Evolutionary conservation across 2,329 filamentous ascomycete genomes (phyloP).

Genomic region (Pseudogymnoascus sp.): DNA sequence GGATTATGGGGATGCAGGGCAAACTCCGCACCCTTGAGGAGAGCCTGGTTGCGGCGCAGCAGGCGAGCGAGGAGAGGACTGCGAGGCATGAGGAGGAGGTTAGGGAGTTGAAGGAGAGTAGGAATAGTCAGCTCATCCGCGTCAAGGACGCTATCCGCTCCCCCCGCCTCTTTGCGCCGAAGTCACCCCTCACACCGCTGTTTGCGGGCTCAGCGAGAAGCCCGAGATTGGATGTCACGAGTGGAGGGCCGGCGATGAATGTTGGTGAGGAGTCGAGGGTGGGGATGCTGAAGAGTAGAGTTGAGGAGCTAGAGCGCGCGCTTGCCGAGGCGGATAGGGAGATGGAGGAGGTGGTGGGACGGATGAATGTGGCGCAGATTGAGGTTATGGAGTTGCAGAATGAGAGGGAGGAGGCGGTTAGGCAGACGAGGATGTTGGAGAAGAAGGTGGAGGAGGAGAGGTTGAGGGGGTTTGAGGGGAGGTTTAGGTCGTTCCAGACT

Average conservation of each 20-base stretch:
- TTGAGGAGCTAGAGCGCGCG: slow-evolving; percentile 78
- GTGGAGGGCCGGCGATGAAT: slow-evolving; percentile 48
- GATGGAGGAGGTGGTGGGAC: slow-evolving; percentile 74
- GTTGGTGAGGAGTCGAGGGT: slow-evolving; percentile 67
- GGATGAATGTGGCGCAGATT: slow-evolving; percentile 77
- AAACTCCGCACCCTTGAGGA: slow-evolving; percentile 79
- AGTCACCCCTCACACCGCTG: slow-evolving; percentile 54
- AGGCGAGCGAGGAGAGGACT: slow-evolving; percentile 77
- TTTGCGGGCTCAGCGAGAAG: slow-evolving; percentile 44
- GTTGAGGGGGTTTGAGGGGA: slow-evolving; percentile 23
- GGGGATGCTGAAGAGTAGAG: slow-evolving; percentile 65
- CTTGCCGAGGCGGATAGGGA: slow-evolving; percentile 66
- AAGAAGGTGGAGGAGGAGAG: slow-evolving; percentile 46
- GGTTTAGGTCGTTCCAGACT: slow-evolving; percentile 19
- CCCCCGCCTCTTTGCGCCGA: slow-evolving; percentile 46
- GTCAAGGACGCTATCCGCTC: slow-evolving; percentile 49
- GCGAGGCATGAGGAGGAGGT: slow-evolving; percentile 81
- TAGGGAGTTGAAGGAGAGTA: slow-evolving; percentile 62
- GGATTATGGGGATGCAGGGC: slow-evolving; percentile 76
- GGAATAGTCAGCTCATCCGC: slow-evolving; percentile 69
- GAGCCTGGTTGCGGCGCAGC: slow-evolving; percentile 71
- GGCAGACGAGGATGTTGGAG: slow-evolving; percentile 62
- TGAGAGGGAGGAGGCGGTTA: slow-evolving; percentile 65
- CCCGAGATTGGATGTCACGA: slow-evolving; percentile 43
- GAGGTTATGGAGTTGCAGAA: slow-evolving; percentile 73